Evolutionary conservation across 1,139 yeast species (phyloP).

Genomic region (Nakaseomyces kungkrabaensis): DNA sequence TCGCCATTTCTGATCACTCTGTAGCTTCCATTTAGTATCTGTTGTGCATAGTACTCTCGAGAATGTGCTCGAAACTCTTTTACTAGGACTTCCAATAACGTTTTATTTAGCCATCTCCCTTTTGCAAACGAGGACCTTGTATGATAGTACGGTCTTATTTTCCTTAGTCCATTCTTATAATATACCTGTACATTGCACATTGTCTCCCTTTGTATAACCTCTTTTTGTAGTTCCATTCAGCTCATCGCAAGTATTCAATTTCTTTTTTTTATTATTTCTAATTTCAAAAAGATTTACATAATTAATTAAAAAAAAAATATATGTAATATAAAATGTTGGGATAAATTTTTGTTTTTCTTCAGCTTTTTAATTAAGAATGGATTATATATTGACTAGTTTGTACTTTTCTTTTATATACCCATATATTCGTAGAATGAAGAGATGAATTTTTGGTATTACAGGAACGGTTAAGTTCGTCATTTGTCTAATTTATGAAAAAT

Average conservation of each 20-base stretch:
- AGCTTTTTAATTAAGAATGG: too few relatives aligned
- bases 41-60: conserved; percentile 14
- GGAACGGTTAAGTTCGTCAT: too few relatives aligned
- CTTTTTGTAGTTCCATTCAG: background rate
- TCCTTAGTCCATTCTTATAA: conserved; percentile 38
- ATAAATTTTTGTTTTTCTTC: too few relatives aligned
- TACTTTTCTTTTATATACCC: background rate
- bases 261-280: too few relatives aligned
- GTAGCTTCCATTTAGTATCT: conserved; percentile 16
- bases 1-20: conserved; percentile 16
- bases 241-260: background rate
- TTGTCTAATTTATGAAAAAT: too few relatives aligned
- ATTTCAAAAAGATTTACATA: too few relatives aligned
- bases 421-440: too few relatives aligned
- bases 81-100: conserved; percentile 61
- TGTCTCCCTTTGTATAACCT: too few relatives aligned
- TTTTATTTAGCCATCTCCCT: conserved; percentile 74
- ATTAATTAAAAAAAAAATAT: too few relatives aligned
- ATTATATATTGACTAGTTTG: background rate
- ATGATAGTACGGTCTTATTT: conserved; percentile 75
- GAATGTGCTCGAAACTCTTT: conserved; percentile 50
- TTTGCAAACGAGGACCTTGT: conserved; percentile 79
- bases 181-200: conserved; percentile 12
- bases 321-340: too few relatives aligned
- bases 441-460: too few relatives aligned